These are phyloP conservation scores for Porphyrellus cyaneotinctus DNA, from an alignment of 768 basidiomycete genomes.

Conservation along the genomic window DNA sequence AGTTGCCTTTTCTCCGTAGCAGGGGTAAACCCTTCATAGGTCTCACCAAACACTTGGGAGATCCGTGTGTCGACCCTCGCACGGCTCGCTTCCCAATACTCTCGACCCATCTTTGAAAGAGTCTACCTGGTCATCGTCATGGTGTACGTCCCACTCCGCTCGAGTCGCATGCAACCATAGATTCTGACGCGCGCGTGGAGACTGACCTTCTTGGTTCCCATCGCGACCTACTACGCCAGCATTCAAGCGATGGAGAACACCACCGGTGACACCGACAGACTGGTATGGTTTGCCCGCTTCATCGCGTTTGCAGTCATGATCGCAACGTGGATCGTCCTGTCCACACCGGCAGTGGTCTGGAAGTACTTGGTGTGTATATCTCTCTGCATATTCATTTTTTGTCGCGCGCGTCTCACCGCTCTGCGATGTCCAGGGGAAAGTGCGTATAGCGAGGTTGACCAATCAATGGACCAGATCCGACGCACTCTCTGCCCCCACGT, in stretches of 20 bases:
- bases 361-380: constrained; percentile 38
- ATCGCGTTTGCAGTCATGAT: constrained; percentile 37
- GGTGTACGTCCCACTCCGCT: constrained; percentile 31
- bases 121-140: constrained; percentile 38
- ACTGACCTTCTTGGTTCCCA: constrained; percentile 37
- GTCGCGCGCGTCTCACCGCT: background rate
- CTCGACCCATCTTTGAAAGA: constrained; percentile 43
- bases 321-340: constrained; percentile 37
- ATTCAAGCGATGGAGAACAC: constrained; percentile 15
- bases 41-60: constrained; percentile 43
- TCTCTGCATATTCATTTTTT: background rate
- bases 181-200: constrained; percentile 23
- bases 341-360: constrained; percentile 43
- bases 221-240: constrained; percentile 35
- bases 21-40: constrained; percentile 22
- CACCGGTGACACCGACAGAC: constrained; percentile 8
- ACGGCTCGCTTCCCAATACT: constrained; percentile 36
- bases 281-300: constrained; percentile 34
- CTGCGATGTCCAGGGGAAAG: constrained; percentile 36
- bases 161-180: background rate
- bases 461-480: constrained; percentile 41
- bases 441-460: constrained; percentile 36
- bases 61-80: constrained; percentile 38
- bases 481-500: constrained; percentile 22
- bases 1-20: background rate